Evolutionary conservation across 257 asterid species (phyloP), one percentile per base, ranked within the genome.

Genomic region (Petunia axillaris): DNA sequence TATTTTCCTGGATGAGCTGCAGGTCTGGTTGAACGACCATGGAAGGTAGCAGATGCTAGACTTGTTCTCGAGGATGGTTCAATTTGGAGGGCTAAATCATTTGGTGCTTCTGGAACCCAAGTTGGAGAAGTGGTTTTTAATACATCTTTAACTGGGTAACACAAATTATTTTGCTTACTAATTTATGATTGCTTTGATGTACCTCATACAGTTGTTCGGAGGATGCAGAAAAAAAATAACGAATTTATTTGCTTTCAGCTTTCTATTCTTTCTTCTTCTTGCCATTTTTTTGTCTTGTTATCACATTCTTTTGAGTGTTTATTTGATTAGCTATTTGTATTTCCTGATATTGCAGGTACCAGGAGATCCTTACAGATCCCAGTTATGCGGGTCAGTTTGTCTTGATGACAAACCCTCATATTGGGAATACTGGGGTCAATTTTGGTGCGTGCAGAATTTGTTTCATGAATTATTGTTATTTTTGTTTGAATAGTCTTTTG

Each of bases 301-400:
- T 44, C 57, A 44, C 15, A 68, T 68, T 68, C 9, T 44, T 25
- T 8, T 68, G 16, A 36, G 35, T 5, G 35, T 50, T 44, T 73
- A 73, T 10, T 67, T 73, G 48, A 73, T 5, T 1, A 50, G 77
- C 46, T 35, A 35, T 77, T 48, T 67, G 4, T 67, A 55, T 52
- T 74, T 77, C 82, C 39, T 81, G 75, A 64, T 75, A 67, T 79
- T 76, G 70, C 89, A 93, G 97, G 90, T 95, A 95, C 83, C 98
- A 93, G 85, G 99, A 95, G 91, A 95, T 95, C 81, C 92, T 93
- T 81, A 95, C 98, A 0, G 97, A 95, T 85, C 98, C 98, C 77
- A 95, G 99, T 84, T 95, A 95, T 83, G 99, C 99, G 68, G 99
- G 99, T 65, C 98, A 95, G 75, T 92, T 93, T 85, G 97, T 95